These are phyloP conservation scores for Macrocybe gigantea DNA, from an alignment of 768 basidiomycete species.

Conservation along the genomic window DNA sequence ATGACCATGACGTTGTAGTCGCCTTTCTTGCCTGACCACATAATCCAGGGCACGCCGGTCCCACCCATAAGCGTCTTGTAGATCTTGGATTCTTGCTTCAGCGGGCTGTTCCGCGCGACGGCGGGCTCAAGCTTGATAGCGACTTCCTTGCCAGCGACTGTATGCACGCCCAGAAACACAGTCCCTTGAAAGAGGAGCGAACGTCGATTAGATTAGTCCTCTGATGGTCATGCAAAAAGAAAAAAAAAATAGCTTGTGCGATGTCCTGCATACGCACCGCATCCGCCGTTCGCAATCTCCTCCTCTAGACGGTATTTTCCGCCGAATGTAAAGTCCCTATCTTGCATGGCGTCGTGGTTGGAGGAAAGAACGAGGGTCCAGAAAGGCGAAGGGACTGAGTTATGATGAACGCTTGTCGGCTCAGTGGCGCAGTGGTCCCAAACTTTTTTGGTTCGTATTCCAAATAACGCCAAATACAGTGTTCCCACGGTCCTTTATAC, in stretches of 20 bases:
- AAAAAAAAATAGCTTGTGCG: not conserved
- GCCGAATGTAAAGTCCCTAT: conserved; percentile 43
- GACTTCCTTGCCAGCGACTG: conserved; percentile 76
- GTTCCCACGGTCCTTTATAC: too few relatives aligned
- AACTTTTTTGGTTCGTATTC: too few relatives aligned
- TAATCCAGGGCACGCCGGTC: conserved; percentile 85
- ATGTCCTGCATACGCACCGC: conserved; percentile 42
- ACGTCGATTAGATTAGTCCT: not conserved
- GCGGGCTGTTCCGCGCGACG: conserved; percentile 48
- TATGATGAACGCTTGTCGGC: too few relatives aligned
- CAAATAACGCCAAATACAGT: too few relatives aligned
- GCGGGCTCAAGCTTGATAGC: conserved; percentile 81
- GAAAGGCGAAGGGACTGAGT: too few relatives aligned
- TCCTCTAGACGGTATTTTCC: conserved; percentile 77
- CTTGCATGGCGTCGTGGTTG: too few relatives aligned
- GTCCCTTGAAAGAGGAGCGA: conserved; percentile 42
- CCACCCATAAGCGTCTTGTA: conserved; percentile 90
- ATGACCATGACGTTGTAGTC: conserved; percentile 98
- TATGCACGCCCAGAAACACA: conserved; percentile 75
- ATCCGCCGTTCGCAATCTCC: conserved; percentile 77
- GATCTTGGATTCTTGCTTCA: conserved; percentile 86
- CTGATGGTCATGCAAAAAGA: not conserved
- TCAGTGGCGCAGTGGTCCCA: too few relatives aligned
- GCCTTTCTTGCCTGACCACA: conserved; percentile 87
- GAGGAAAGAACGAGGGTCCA: too few relatives aligned